A percentile compares a stretch with the other conserved stretches of the same genome.
These are phyloP conservation scores for Polytolypa hystricis DNA, from an alignment of 2,329 filamentous ascomycete species.

Conservation along the genomic window DNA sequence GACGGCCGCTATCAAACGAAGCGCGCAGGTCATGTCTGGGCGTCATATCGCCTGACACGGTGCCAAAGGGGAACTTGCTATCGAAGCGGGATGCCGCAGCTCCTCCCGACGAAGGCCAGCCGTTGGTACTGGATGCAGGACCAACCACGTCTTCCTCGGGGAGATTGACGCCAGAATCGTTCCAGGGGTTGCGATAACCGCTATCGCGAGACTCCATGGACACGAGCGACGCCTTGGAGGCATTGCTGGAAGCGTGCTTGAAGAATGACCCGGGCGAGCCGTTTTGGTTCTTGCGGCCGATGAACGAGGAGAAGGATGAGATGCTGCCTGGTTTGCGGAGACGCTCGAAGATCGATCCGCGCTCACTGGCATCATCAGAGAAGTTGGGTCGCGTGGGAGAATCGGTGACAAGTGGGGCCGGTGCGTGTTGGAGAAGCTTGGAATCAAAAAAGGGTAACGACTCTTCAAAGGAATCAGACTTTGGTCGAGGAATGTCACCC, in stretches of 20 bases:
- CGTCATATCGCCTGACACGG: slow-evolving; percentile 63
- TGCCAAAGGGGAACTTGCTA: slow-evolving; percentile 56
- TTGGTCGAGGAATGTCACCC: slow-evolving; percentile 91
- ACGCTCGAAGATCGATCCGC: slow-evolving; percentile 76
- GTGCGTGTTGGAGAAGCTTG: slow-evolving; percentile 87
- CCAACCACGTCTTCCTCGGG: slow-evolving; percentile 67
- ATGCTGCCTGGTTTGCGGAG: slow-evolving; percentile 92
- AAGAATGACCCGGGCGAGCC: slow-evolving; percentile 80
- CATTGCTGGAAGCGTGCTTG: slow-evolving; percentile 79
- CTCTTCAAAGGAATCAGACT: slow-evolving; percentile 97
- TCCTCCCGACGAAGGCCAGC: no score
- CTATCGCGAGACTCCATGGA: slow-evolving; percentile 93
- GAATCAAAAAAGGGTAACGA: slow-evolving; percentile 95
- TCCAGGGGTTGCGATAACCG: slow-evolving; percentile 95
- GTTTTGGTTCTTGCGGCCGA: slow-evolving; percentile 89
- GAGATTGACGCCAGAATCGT: slow-evolving; percentile 91
- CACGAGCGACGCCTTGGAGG: slow-evolving; percentile 89
- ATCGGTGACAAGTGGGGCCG: slow-evolving; percentile 67
- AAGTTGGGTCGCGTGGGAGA: slow-evolving; percentile 82
- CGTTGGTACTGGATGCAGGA: slow-evolving; percentile 54
- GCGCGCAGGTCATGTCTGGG: slow-evolving; percentile 73
- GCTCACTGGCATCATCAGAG: slow-evolving; percentile 67
- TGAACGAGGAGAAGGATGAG: slow-evolving; percentile 88
- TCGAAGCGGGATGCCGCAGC: slow-evolving; percentile 43
- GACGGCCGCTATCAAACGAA: slow-evolving; percentile 83